Evolutionary conservation across 495 filamentous ascomycete genomes (phyloP), one percentile per base, ranked within the genome.

Genomic region (Rostrohypoxylon terebratum): DNA sequence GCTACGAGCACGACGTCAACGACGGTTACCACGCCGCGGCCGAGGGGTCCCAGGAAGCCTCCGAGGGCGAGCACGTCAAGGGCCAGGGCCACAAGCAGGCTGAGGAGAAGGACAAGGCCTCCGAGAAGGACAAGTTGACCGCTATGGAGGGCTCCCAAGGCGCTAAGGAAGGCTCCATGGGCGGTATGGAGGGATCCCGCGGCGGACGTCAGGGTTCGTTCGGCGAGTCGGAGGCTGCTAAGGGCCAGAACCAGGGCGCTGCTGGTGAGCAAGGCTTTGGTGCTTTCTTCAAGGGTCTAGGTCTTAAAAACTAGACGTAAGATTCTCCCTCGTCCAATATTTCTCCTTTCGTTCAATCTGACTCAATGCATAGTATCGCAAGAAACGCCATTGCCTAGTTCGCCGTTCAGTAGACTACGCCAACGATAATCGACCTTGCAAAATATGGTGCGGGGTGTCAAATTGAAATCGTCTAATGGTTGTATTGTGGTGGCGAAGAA

Each of bases 271-370:
- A 31, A 13, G 50, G 50, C n/a, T 18, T 72, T 13, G n/a, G 20
- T 28, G 70, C 59, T 13, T 8, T 75, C 21, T 59, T 77, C 38
- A 65, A 61, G 18, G 55, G 54, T 14, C 50, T 70, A 7, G 45
- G 38, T 18, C 38, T 45, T 16, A 67, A 62, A 9, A 34, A 58
- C 13, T 75, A 69, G 64, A 68, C 38, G 66, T 66, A 66, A 38
- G 33, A n/a, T 33, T 28, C 14, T 14, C 13, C n/a, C n/a, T n/a
- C n/a, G n/a, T n/a, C n/a, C n/a, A n/a, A n/a, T n/a, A n/a, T n/a
- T n/a, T n/a, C n/a, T n/a, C n/a, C n/a, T n/a, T n/a, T n/a, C n/a
- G n/a, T n/a, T n/a, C n/a, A n/a, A n/a, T n/a, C n/a, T n/a, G n/a
- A n/a, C n/a, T n/a, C n/a, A n/a, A n/a, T n/a, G n/a, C n/a, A n/a